Conservation (phyloP, 768 basidiomycete species). For the Steccherinum ochraceum region DNA sequence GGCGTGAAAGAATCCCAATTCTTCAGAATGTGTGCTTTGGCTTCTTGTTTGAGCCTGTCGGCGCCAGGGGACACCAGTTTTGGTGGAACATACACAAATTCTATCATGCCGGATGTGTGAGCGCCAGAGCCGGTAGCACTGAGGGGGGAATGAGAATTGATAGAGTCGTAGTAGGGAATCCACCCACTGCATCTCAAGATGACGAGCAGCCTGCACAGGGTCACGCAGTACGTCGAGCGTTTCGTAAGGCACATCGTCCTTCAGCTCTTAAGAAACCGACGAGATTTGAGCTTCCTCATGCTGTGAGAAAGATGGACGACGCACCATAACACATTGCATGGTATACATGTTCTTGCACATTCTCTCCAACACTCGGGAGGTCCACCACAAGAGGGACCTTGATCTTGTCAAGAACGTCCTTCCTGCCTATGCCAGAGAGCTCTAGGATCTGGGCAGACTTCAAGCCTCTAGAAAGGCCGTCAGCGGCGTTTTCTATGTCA, state of each 20-base stretch:
- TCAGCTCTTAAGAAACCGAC: too few relatives aligned
- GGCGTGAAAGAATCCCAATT: constrained; percentile 5
- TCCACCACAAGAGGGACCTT: background rate
- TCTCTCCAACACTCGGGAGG: background rate
- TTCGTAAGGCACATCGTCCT: constrained; percentile 7
- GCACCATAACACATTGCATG: too few relatives aligned
- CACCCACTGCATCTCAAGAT: constrained; percentile 5
- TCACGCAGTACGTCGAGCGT: constrained; percentile 10
- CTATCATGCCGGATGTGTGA: constrained; percentile 7
- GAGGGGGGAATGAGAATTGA: too few relatives aligned
- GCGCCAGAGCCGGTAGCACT: constrained; percentile 4
- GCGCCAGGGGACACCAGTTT: constrained; percentile 1
- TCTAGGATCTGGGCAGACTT: background rate
- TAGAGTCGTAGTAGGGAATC: too few relatives aligned
- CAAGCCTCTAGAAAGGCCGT: background rate
- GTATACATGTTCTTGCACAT: background rate
- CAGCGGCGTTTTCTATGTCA: too few relatives aligned
- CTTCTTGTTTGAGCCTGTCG: background rate
- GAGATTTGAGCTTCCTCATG: background rate
- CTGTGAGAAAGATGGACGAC: background rate
- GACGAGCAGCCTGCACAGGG: constrained; percentile 3
- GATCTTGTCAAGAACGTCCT: background rate
- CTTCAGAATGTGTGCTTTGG: constrained; percentile 2
- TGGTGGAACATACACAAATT: constrained; percentile 2
- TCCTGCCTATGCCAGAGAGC: background rate